These are phyloP conservation scores for Calonectria pteridis DNA, from an alignment of 2,329 filamentous ascomycete species.

Conservation along the genomic window DNA sequence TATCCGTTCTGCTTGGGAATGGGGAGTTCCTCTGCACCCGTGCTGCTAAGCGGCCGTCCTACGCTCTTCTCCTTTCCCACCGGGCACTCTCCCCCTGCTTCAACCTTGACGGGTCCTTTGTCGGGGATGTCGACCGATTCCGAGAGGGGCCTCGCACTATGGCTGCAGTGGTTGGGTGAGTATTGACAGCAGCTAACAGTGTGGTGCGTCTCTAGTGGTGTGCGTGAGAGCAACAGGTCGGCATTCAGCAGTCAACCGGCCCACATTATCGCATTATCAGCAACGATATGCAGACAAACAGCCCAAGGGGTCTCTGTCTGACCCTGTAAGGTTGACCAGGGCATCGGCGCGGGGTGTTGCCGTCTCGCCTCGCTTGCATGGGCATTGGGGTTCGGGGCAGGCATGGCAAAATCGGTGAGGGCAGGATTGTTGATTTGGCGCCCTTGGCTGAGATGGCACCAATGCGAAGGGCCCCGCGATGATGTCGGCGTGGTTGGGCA, in stretches of 20 bases:
- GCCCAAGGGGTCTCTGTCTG: slow-evolving; percentile 13
- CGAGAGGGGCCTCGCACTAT: slow-evolving; percentile 14
- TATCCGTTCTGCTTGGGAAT: neutral
- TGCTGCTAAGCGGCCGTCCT: neutral
- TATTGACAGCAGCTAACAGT: slow-evolving; percentile 24
- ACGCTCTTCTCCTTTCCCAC: neutral
- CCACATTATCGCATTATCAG: slow-evolving; percentile 24
- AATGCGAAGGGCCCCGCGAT: neutral
- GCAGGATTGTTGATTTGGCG: slow-evolving; percentile 18
- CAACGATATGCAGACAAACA: slow-evolving; percentile 23
- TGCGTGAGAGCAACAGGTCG: slow-evolving; percentile 3
- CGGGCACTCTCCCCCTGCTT: neutral
- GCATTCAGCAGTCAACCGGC: slow-evolving; percentile 14
- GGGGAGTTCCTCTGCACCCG: neutral
- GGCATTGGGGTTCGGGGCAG: slow-evolving; percentile 12
- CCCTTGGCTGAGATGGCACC: neutral
- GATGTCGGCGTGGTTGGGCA: neutral
- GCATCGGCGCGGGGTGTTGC: slow-evolving; percentile 14
- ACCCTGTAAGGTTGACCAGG: slow-evolving; percentile 17
- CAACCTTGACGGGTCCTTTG: slow-evolving; percentile 5
- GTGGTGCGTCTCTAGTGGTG: slow-evolving; percentile 29
- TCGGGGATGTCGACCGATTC: slow-evolving; percentile 15
- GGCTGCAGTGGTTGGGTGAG: slow-evolving; percentile 10
- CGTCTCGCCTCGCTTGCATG: slow-evolving; percentile 22
- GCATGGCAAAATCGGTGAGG: slow-evolving; percentile 25